Evolutionary conservation across 2,329 filamentous ascomycete genomes (phyloP).

Genomic region (Neofusicoccum sp.): DNA sequence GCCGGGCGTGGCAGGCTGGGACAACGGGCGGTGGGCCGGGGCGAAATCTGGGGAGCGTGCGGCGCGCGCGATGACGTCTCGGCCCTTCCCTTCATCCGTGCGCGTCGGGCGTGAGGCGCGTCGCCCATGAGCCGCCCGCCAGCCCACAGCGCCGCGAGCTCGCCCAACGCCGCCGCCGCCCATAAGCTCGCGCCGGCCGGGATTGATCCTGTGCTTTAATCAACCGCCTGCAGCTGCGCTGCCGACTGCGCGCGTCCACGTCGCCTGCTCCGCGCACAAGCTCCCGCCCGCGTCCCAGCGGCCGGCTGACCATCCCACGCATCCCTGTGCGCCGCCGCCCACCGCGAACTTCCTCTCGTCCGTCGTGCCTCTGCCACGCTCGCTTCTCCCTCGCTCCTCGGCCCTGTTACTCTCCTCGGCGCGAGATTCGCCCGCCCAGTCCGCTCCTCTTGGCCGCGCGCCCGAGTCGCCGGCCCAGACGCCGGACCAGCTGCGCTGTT

Average conservation of each 20-base stretch:
- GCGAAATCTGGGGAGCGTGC: conserved; percentile 7
- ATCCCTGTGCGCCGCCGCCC: neutral
- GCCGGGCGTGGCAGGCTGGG: neutral
- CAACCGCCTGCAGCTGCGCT: neutral
- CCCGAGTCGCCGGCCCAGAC: neutral
- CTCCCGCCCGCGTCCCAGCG: neutral
- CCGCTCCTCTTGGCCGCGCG: neutral
- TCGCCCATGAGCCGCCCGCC: neutral
- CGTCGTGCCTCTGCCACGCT: conserved; percentile 1
- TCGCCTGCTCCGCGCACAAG: neutral
- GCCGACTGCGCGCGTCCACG: neutral
- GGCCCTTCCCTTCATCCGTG: conserved; percentile 2
- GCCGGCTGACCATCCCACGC: conserved; percentile 10
- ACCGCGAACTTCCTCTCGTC: conserved; percentile 19
- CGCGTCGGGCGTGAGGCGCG: neutral
- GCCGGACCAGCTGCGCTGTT: neutral
- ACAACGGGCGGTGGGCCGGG: neutral
- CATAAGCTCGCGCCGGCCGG: neutral
- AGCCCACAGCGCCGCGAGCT: neutral
- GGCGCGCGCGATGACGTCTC: neutral
- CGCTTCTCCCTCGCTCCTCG: neutral
- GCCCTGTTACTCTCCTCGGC: conserved; percentile 12
- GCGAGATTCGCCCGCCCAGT: neutral
- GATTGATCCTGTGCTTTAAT: neutral
- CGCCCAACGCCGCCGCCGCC: neutral